A percentile compares a stretch with the other conserved stretches of the same genome.
Conservation (phyloP, 139 green algal genomes). For the Mesostigma viride region DNA sequence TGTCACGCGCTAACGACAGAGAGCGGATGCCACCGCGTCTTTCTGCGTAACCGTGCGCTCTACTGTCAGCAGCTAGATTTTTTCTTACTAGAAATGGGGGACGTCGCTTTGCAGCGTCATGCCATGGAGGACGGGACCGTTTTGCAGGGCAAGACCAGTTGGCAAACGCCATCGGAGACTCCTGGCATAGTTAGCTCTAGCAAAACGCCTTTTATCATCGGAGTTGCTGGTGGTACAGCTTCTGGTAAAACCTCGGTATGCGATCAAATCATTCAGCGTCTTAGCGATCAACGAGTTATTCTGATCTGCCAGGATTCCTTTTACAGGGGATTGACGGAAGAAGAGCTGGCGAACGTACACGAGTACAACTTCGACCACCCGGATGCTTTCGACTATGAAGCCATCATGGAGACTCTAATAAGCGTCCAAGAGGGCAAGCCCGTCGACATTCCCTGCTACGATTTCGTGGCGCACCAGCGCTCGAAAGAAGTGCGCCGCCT, state of each 20-base stretch:
- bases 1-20: too few species aligned
- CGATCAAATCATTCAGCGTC: slow-evolving; percentile 79
- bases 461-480: slow-evolving; percentile 77
- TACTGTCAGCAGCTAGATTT: too few species aligned
- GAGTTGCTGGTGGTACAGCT: slow-evolving; percentile 65
- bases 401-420: slow-evolving; percentile 39
- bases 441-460: slow-evolving; percentile 79
- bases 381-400: slow-evolving; percentile 64
- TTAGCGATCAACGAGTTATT: slow-evolving; percentile 83
- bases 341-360: slow-evolving; percentile 53
- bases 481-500: slow-evolving; percentile 41
- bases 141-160: too few species aligned
- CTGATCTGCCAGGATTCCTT: slow-evolving; percentile 79
- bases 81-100: too few species aligned
- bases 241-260: slow-evolving; percentile 88
- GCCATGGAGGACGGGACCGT: too few species aligned
- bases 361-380: slow-evolving; percentile 94
- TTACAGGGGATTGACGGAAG: slow-evolving; percentile 62
- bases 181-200: too few species aligned
- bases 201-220: too few species aligned
- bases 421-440: slow-evolving; percentile 12
- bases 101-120: too few species aligned
- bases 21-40: too few species aligned
- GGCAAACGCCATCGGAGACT: too few species aligned
- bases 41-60: too few species aligned